Evolutionary conservation across 345 rosid species (phyloP), one percentile per base, ranked within the genome.

Genomic region (Eutrema heterophyllum): DNA sequence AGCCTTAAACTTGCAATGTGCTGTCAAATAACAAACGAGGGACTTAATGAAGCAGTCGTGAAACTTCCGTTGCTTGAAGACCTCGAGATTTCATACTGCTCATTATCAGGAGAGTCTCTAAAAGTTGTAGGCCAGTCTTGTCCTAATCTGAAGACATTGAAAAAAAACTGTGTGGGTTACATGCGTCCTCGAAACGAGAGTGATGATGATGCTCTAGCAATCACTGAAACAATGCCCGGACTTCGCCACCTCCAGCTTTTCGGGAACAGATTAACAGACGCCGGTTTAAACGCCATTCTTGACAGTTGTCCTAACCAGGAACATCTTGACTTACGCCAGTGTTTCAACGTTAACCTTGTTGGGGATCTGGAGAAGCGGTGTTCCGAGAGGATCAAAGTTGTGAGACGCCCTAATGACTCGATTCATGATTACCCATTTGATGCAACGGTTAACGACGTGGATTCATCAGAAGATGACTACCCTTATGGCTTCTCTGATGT

Each of bases 271-370:
- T 43, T 87, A 66, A 86, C 93, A 35, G 80, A 87, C 61, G 45
- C 16, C 2, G 97, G 97, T n/a, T 65, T 89, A 73, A 61, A 67
- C 67, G 89, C 81, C 33, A 84, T 91, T 75, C 90, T 89, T 2
- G 81, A 86, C 24, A 77, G 84, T 21, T 91, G 97, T 68, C 86
- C 74, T 56, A 77, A 73, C 70, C 85, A 87, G 6, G 89, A 85
- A 70, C 83, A 82, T 10, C 92, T 92, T 55, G 97, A 92, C 79
- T 61, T 92, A 62, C 86, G 93, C 36, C 84, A 75, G 46, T 89
- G 93, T 80, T 84, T 80, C 78, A 82, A 88, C 43, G 39, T 92
- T 24, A 40, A 21, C 16, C 66, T 86, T 48, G 77, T 39, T 15
- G 84, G 85, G 50, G 63, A 80, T 44, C 64, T 88, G 79, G 83